Evolutionary conservation across 2,329 filamentous ascomycete genomes (phyloP).

Genomic region (Fusarium tuaranense): DNA sequence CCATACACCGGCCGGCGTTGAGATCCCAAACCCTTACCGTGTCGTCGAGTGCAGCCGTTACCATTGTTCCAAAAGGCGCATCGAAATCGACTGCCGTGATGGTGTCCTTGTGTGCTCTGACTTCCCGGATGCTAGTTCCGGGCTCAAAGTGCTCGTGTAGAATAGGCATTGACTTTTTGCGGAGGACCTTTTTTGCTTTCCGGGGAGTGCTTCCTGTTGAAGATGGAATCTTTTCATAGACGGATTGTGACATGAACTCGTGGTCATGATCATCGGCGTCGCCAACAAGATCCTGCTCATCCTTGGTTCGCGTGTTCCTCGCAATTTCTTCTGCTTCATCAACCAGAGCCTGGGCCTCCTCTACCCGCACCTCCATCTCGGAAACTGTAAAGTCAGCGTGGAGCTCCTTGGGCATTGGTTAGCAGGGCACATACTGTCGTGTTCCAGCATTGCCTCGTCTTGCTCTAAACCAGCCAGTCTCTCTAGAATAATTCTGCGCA

Average conservation of each 20-base stretch:
- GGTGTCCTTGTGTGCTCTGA: constrained; percentile 87
- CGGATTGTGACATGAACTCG: constrained; percentile 96
- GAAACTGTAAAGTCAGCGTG: constrained; percentile 63
- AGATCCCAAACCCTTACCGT: constrained; percentile 97
- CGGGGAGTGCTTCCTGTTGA: constrained; percentile 61
- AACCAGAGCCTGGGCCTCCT: constrained; percentile 69
- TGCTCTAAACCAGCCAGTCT: constrained; percentile 87
- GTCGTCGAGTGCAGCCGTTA: constrained; percentile 92
- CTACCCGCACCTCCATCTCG: constrained; percentile 71
- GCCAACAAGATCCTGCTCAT: constrained; percentile 65
- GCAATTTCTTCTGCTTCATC: constrained; percentile 70
- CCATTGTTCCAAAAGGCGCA: constrained; percentile 94
- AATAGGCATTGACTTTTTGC: constrained; percentile 90
- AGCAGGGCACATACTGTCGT: constrained; percentile 74
- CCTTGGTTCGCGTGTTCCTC: constrained; percentile 62
- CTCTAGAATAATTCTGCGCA: constrained; percentile 92
- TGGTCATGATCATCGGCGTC: constrained; percentile 61
- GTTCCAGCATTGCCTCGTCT: constrained; percentile 90
- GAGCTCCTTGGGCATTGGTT: not conserved
- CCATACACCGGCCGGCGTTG: constrained; percentile 92
- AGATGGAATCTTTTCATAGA: constrained; percentile 90
- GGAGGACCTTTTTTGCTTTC: constrained; percentile 66
- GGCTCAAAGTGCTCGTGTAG: constrained; percentile 95
- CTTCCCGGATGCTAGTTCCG: constrained; percentile 87
- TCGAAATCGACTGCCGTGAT: constrained; percentile 96